A percentile compares a stretch with the other conserved stretches of the same genome.
Conservation (phyloP, 2,329 filamentous ascomycete genomes). For the Fusarium siculi region DNA sequence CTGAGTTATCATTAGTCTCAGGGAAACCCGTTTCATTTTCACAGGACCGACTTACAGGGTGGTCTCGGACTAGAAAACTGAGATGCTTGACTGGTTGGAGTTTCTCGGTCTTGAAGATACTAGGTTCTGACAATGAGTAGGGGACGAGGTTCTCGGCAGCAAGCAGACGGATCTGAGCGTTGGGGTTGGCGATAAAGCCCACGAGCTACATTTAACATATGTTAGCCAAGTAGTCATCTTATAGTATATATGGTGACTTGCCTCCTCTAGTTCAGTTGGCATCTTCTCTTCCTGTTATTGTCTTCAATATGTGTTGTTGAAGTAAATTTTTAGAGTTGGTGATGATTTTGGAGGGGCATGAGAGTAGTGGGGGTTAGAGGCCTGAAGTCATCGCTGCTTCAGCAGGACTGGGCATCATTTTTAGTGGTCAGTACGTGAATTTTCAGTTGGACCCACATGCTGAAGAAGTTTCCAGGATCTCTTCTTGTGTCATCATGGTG, state of each 20-base stretch:
- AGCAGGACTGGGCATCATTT: constrained; percentile 37
- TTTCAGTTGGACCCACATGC: constrained; percentile 41
- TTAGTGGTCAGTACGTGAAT: constrained; percentile 37
- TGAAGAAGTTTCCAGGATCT: constrained; percentile 38
- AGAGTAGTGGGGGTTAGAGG: constrained; percentile 39
- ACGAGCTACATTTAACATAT: constrained; percentile 71
- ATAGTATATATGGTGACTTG: background rate
- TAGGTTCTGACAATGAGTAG: constrained; percentile 77
- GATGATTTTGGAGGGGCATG: constrained; percentile 45
- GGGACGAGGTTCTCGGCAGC: constrained; percentile 89
- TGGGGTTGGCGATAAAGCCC: constrained; percentile 91
- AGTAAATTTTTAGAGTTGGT: constrained; percentile 33
- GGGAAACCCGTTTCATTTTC: too few species aligned
- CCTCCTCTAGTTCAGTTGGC: constrained; percentile 82
- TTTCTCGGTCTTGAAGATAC: constrained; percentile 84
- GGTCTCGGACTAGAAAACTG: constrained; percentile 87
- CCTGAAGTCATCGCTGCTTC: constrained; percentile 46
- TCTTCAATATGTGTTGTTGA: constrained; percentile 3
- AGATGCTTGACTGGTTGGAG: constrained; percentile 85
- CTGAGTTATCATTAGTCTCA: constrained; percentile 54
- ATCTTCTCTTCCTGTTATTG: constrained; percentile 55
- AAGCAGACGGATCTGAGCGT: constrained; percentile 87
- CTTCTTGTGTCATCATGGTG: constrained; percentile 37
- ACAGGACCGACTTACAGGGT: constrained; percentile 67
- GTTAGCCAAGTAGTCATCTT: constrained; percentile 1